These are phyloP conservation scores for Babesia caballi DNA, from an alignment of 169 alveolate species.

Conservation along the genomic window DNA sequence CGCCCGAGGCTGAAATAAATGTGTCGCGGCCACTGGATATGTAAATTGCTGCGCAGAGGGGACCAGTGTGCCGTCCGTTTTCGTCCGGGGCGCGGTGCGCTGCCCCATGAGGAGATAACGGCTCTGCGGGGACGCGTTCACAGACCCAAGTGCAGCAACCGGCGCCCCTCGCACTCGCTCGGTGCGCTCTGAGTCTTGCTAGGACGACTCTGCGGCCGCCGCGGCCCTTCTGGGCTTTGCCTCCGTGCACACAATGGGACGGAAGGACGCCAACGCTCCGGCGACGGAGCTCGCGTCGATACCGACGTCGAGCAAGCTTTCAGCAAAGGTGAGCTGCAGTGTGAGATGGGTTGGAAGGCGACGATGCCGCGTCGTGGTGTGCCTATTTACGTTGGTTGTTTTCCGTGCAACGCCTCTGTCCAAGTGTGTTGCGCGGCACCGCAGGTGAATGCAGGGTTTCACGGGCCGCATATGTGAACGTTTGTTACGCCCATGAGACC, in stretches of 20 bases:
- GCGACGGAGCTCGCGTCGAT: conserved; percentile 53
- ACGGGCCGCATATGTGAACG: too few relatives aligned
- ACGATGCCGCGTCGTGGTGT: too few relatives aligned
- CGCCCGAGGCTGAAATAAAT: too few relatives aligned
- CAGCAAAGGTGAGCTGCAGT: conserved; percentile 38
- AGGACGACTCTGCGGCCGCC: background rate
- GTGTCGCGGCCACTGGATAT: too few relatives aligned
- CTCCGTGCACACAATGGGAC: conserved; percentile 15
- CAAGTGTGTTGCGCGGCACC: too few relatives aligned
- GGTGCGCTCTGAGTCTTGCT: background rate
- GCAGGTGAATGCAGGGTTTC: too few relatives aligned
- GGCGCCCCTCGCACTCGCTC: background rate
- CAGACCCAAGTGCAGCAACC: background rate
- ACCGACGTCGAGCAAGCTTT: conserved; percentile 49
- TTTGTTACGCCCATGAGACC: too few relatives aligned
- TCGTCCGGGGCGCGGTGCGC: background rate
- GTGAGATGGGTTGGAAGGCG: too few relatives aligned
- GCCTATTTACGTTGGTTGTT: too few relatives aligned
- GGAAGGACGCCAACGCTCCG: conserved; percentile 25
- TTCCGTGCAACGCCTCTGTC: too few relatives aligned
- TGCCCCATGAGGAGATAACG: conserved; percentile 5
- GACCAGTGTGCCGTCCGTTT: too few relatives aligned
- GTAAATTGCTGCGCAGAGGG: too few relatives aligned
- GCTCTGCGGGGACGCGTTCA: background rate
- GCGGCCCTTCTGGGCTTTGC: background rate